These are phyloP conservation scores for Calonectria multiphialidica DNA, from an alignment of 2,329 filamentous ascomycete genomes.

Conservation along the genomic window DNA sequence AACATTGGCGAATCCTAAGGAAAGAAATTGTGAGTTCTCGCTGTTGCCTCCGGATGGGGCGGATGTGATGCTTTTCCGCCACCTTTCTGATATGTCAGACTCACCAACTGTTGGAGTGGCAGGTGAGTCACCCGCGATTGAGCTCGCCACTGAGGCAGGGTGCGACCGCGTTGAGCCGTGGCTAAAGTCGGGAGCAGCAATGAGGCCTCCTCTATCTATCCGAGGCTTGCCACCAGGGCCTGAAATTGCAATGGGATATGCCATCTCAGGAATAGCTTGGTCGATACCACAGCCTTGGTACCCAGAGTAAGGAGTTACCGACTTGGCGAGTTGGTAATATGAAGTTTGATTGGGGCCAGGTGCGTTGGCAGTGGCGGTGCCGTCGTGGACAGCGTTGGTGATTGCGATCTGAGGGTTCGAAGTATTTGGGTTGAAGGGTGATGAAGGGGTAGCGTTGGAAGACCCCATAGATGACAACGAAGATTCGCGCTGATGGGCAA, in stretches of 20 bases:
- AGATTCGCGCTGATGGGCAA: constrained; percentile 69
- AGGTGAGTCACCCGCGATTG: constrained; percentile 69
- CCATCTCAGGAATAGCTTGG: constrained; percentile 52
- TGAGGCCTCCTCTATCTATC: constrained; percentile 55
- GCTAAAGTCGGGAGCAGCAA: constrained; percentile 60
- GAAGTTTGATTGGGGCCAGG: constrained; percentile 43
- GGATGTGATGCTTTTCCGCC: constrained; percentile 65
- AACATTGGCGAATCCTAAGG: constrained; percentile 63
- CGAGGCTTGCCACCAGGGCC: constrained; percentile 51
- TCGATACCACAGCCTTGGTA: constrained; percentile 54
- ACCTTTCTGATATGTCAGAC: constrained; percentile 60
- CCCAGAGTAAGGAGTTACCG: constrained; percentile 56
- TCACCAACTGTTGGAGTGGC: constrained; percentile 67
- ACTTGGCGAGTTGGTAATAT: constrained; percentile 62
- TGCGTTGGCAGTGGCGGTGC: constrained; percentile 54
- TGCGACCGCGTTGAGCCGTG: constrained; percentile 58
- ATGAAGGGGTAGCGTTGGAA: constrained; percentile 67
- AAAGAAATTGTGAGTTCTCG: constrained; percentile 68
- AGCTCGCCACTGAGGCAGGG: constrained; percentile 69
- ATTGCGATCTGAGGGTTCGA: constrained; percentile 71
- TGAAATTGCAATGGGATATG: constrained; percentile 56
- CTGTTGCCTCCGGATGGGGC: constrained; percentile 4
- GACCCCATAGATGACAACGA: constrained; percentile 72
- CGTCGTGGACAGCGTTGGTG: constrained; percentile 61
- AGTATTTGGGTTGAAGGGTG: constrained; percentile 67